Conservation (phyloP, 2,329 filamentous ascomycete genomes). For the Colletotrichum sp. region DNA sequence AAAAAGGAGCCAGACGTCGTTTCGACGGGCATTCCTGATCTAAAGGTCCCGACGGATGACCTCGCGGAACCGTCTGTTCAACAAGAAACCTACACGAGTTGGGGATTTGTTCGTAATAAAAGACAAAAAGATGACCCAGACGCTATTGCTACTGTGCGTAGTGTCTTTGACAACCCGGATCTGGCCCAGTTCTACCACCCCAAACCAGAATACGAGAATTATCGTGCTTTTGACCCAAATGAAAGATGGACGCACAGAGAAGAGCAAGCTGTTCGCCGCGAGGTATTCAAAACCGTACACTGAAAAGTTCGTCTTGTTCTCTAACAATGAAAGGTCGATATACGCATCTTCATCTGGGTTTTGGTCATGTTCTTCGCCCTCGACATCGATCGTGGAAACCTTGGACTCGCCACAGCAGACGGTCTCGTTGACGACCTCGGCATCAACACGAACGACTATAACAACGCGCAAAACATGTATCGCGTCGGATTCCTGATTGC, state of each 20-base stretch:
- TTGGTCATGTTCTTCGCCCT: constrained; percentile 59
- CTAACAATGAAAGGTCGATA: background rate
- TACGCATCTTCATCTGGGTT: background rate
- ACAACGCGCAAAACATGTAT: too few relatives aligned
- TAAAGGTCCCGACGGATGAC: background rate
- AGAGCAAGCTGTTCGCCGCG: background rate
- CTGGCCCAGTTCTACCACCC: background rate
- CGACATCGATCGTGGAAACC: constrained; percentile 67
- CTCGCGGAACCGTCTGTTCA: background rate
- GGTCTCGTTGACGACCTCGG: constrained; percentile 61
- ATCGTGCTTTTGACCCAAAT: background rate
- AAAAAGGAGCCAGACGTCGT: background rate
- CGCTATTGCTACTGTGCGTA: background rate
- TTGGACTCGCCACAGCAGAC: constrained; percentile 65
- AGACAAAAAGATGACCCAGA: background rate
- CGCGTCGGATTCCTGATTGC: too few relatives aligned
- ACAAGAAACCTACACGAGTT: background rate
- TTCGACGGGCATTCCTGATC: background rate
- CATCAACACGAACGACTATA: constrained; percentile 42
- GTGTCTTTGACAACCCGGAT: background rate
- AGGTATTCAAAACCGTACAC: background rate
- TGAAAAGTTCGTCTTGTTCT: accelerated
- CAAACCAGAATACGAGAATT: background rate
- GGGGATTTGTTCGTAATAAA: background rate
- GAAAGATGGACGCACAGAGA: background rate